Percentiles rank a stretch among this genome's conserved stretches.
phyloP scores from a whole-genome alignment of 768 basidiomycete species.

The Podaxis sp. region DNA sequence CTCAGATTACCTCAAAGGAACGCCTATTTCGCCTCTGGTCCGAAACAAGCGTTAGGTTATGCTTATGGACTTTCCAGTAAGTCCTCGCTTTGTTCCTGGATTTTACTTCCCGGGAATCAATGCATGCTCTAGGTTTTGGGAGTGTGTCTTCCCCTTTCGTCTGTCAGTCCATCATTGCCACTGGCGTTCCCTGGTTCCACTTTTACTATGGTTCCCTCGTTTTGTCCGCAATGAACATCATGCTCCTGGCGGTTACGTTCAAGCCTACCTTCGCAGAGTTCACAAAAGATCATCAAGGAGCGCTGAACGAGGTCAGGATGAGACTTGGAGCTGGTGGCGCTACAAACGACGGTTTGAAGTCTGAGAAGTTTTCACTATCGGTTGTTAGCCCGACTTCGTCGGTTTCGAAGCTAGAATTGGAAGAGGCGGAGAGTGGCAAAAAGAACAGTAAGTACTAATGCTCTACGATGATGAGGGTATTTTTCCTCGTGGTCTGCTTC shows the following conservation, averaged over 20 bases:
- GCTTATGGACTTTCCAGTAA: constrained; percentile 49
- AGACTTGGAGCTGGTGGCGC: not conserved
- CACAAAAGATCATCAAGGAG: not conserved
- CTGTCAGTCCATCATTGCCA: constrained; percentile 48
- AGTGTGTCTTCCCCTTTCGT: constrained; percentile 53
- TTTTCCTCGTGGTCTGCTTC: not conserved
- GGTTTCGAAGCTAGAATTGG: not conserved
- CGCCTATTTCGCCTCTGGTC: constrained; percentile 40
- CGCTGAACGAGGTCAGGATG: not conserved
- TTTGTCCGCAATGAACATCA: constrained; percentile 40
- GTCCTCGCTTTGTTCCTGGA: constrained; percentile 12
- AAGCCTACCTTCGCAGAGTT: constrained; percentile 33
- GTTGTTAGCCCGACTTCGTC: constrained; percentile 1
- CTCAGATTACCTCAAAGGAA: constrained; percentile 33
- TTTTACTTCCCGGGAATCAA: not conserved
- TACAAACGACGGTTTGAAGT: not conserved
- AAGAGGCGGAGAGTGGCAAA: not conserved
- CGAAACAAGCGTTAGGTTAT: constrained; percentile 41
- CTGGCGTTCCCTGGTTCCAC: constrained; percentile 51
- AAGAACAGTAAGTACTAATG: constrained; percentile 17
- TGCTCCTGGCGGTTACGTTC: constrained; percentile 41
- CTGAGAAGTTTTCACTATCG: not conserved
- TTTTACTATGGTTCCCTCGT: constrained; percentile 60
- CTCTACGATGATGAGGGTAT: not conserved
- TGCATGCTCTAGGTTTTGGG: constrained; percentile 42